Percentiles rank a stretch among this genome's conserved stretches.
phyloP scores from a whole-genome alignment of 2,329 filamentous ascomycete genomes.

The Tolypocladium guangdongense region DNA sequence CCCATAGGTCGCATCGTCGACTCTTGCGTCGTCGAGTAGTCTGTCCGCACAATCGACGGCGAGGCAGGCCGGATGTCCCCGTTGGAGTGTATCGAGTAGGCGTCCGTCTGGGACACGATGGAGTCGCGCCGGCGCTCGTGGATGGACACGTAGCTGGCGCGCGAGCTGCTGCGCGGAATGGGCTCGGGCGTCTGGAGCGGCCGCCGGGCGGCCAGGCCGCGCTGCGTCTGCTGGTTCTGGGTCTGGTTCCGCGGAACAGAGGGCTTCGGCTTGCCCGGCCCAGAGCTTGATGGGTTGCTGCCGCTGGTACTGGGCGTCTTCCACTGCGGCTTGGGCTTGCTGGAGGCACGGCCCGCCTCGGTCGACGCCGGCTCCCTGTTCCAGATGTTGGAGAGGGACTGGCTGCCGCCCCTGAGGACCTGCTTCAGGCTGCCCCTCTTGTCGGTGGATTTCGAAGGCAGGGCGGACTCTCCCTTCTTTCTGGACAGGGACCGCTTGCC shows the following conservation, averaged over 20 bases:
- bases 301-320: conserved; percentile 8
- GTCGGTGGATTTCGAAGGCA: conserved; percentile 9
- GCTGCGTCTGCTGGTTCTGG: conserved; percentile 2
- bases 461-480: conserved; percentile 15
- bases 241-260: background rate
- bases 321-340: conserved; percentile 15
- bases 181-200: conserved; percentile 14
- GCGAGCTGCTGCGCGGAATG: conserved; percentile 29
- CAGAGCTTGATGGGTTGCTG: conserved; percentile 1
- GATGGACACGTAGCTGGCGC: conserved; percentile 37
- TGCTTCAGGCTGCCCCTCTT: conserved; percentile 24
- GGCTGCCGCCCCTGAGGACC: conserved; percentile 38
- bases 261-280: conserved; percentile 6
- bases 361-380: conserved; percentile 30
- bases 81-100: conserved; percentile 38
- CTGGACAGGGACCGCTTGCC: conserved; percentile 12
- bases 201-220: background rate
- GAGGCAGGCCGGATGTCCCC: conserved; percentile 34
- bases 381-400: conserved; percentile 36
- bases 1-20: conserved; percentile 8
- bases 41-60: conserved; percentile 20
- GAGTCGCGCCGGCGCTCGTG: conserved; percentile 42
- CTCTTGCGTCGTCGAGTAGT: conserved; percentile 12
- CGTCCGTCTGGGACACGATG: conserved; percentile 44
- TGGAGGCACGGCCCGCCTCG: conserved; percentile 7